Conservation (phyloP, 257 asterid species). For the Solanum peruvianum region DNA sequence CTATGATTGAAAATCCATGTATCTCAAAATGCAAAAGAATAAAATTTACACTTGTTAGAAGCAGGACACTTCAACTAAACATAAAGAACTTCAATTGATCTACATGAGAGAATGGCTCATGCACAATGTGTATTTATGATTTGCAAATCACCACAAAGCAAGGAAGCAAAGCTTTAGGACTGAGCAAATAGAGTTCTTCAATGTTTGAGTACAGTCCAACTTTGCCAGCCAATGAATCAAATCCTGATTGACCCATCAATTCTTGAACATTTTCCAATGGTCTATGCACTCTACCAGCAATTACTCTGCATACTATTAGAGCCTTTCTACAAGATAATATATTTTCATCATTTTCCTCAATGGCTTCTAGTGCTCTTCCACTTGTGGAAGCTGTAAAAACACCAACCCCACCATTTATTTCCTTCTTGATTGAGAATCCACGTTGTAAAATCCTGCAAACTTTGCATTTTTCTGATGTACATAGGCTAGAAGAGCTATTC, state of each 20-base stretch:
- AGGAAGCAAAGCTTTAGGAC: conserved; percentile 80
- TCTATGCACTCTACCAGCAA: conserved; percentile 89
- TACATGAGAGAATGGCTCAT: background rate
- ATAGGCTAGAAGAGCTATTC: conserved; percentile 42
- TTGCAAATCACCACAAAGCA: conserved; percentile 82
- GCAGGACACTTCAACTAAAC: background rate
- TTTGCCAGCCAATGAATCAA: conserved; percentile 89
- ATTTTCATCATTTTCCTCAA: conserved; percentile 11
- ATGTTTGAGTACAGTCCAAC: conserved; percentile 57
- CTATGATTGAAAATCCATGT: background rate
- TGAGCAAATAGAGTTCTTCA: conserved; percentile 83
- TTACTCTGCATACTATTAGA: conserved; percentile 74
- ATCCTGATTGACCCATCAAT: conserved; percentile 60
- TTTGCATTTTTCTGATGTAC: conserved; percentile 44
- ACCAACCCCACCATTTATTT: conserved; percentile 36
- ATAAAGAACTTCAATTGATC: background rate
- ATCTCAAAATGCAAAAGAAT: background rate
- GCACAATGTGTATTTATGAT: conserved; percentile 1
- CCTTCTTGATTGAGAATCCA: conserved; percentile 53
- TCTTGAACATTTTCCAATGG: conserved; percentile 70
- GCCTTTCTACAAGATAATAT: conserved; percentile 30
- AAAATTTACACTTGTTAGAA: background rate
- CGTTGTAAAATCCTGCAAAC: conserved; percentile 57
- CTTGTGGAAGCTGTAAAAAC: conserved; percentile 89
- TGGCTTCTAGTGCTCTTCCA: conserved; percentile 57